Conservation (phyloP, 2,329 filamentous ascomycete species). For the Thelonectria olida region DNA sequence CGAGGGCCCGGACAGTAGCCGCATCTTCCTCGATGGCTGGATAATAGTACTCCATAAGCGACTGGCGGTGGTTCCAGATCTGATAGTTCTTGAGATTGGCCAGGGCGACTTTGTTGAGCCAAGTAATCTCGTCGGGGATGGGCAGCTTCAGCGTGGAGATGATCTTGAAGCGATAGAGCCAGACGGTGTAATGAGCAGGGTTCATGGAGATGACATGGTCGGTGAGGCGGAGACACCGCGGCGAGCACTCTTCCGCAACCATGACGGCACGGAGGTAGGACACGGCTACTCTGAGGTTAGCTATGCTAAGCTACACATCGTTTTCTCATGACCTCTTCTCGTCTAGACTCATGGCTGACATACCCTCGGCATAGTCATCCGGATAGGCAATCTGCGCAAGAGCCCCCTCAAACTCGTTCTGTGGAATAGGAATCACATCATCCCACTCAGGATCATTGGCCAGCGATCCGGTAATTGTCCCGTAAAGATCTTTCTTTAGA, state of each 20-base stretch:
- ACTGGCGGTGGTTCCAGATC: constrained; percentile 85
- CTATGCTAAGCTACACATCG: constrained; percentile 17
- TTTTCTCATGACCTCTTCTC: constrained; percentile 13
- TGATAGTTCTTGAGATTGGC: constrained; percentile 97
- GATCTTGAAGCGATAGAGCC: constrained; percentile 90
- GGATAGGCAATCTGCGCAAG: constrained; percentile 94
- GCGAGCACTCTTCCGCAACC: constrained; percentile 84
- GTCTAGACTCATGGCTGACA: constrained; percentile 32
- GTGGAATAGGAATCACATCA: constrained; percentile 82
- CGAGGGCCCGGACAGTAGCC: constrained; percentile 66
- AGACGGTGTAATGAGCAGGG: constrained; percentile 97
- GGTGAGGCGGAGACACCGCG: constrained; percentile 81
- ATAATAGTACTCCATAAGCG: constrained; percentile 69
- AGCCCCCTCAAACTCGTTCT: constrained; percentile 84
- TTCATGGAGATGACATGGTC: constrained; percentile 93
- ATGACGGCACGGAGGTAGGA: constrained; percentile 94
- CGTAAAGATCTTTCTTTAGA: constrained; percentile 62
- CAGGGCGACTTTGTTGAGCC: constrained; percentile 86
- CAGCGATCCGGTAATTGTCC: constrained; percentile 54
- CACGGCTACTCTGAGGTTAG: constrained; percentile 67
- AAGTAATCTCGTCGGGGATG: constrained; percentile 77
- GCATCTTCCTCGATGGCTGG: constrained; percentile 65
- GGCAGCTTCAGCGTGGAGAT: constrained; percentile 73
- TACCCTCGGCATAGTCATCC: constrained; percentile 85
- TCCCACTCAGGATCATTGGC: constrained; percentile 80